Evolutionary conservation across 2,329 filamentous ascomycete species (phyloP), one percentile per base, ranked within the genome.

Genomic region (Clarireedia homoeocarpa): DNA sequence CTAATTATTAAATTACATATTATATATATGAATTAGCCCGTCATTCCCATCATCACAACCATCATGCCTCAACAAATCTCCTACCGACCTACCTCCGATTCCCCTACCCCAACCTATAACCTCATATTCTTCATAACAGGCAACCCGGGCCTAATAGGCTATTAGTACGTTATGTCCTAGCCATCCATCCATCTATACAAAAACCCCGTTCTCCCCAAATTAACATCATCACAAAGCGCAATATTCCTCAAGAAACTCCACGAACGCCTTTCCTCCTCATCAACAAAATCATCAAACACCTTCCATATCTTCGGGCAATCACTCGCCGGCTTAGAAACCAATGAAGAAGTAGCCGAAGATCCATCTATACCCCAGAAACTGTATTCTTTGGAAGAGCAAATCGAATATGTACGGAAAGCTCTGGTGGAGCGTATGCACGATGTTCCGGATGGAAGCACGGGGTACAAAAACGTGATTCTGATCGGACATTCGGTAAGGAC

Each of bases 401-500:
- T 85, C 56, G 50, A 60, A 17, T 53, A 58, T 20, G 59, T 57
- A 14, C 51, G 62, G 5, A 39, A 59, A 17, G 49, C 60, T 15
- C 58, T 70, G 10, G 7, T 57, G 30, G 44, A 45, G 3, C 58
- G 62, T 26, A 34, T 64, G 59, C 55, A 58, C 2, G 66, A 65
- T 3, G 53, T 67, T 5, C 62, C 65, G 1, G 61, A 70, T n/a
- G 17, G 17, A 6, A 20, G 39, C 38, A 64, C 69, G 48, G 67
- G 71, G 0, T 84, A 80, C 61, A 75, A 83, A 65, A 74, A 75
- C 50, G 79, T 90, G 17, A 75, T 89, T 6, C 71, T 91, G 15
- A 79, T 87, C 50, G 88, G 86, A 4, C 88, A 91, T 70, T 89
- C 86, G 0, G 84, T 91, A 1, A 88, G 88, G 27, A 91, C 20